Conservation (phyloP, 352 stramenopile genomes). For the Globisporangium nunn region DNA sequence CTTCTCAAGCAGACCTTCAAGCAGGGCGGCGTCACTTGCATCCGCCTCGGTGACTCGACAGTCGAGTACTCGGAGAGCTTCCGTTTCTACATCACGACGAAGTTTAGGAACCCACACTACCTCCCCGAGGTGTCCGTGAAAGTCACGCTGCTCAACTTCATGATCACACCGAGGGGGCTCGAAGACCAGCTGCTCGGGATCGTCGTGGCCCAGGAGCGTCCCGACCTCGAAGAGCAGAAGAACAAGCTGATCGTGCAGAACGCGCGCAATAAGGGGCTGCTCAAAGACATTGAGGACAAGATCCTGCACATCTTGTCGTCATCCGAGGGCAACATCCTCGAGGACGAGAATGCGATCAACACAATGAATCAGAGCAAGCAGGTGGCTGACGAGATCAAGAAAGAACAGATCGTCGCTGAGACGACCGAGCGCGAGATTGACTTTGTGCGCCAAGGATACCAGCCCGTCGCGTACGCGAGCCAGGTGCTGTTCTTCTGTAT, state of each 20-base stretch:
- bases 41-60: conserved; percentile 89
- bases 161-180: conserved; percentile 91
- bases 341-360: conserved; percentile 90
- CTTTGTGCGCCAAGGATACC: conserved; percentile 79
- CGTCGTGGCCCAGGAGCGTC: conserved; percentile 89
- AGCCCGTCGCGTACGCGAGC: conserved; percentile 84
- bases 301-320: conserved; percentile 90
- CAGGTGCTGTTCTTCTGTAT: conserved; percentile 95
- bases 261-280: conserved; percentile 85
- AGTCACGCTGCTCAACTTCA: conserved; percentile 93
- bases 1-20: conserved; percentile 93
- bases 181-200: conserved; percentile 91
- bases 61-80: conserved; percentile 91
- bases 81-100: conserved; percentile 94
- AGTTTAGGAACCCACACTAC: conserved; percentile 92
- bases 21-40: conserved; percentile 87
- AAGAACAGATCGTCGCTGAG: conserved; percentile 88
- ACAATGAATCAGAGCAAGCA: conserved; percentile 90
- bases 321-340: conserved; percentile 91
- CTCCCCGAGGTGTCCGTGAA: conserved; percentile 91
- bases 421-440: conserved; percentile 91
- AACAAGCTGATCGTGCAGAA: conserved; percentile 90
- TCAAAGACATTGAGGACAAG: conserved; percentile 93
- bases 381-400: conserved; percentile 91
- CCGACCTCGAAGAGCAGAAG: conserved; percentile 91